Evolutionary conservation across 345 rosid species (phyloP), one percentile per base, ranked within the genome.

Genomic region (Citrus trifoliata): DNA sequence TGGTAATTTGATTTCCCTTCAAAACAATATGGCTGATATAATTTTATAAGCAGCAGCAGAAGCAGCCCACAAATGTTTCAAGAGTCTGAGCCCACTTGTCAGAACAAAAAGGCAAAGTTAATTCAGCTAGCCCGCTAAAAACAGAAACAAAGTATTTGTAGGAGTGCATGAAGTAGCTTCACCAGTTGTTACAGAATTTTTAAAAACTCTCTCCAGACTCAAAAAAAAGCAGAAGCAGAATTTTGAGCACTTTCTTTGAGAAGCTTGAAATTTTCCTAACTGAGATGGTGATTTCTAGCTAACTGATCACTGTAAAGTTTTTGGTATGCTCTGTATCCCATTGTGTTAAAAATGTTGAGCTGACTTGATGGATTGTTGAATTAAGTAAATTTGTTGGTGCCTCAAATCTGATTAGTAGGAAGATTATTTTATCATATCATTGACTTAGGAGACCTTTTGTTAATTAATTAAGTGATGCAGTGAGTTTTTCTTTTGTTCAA

Each of bases 11-110:
- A 61, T 3, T 3, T 27, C 25, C 24, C 60, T 78, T 33, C 35
- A 51, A 74, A 48, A 75, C 67, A 55, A 22, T 30, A 58, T 69
- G 78, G 88, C 85, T 84, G 82, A 82, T 82, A 35, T 77, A 72
- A 30, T 75, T 85, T 74, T 85, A 76, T 80, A 61, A 13, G 19
- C 27, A 63, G 30, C 55, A 63, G 74, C 6, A 30, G 74, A 14
- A 48, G 69, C 67, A 64, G 66, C 77, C 70, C 83, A 78, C n/a
- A 59, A n/a, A 48, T 19, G 55, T 64, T 9, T 9, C 10, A 35
- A 42, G 62, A 12, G 46, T 27, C 28, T 84, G 27, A 69, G 82
- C 76, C 83, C 77, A 82, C 80, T 76, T 73, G 69, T 63, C 76
- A 76, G 74, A 73, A 70, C 68, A 33, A 67, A 14, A 40, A 10